A percentile compares a stretch with the other conserved stretches of the same genome.
phyloP scores from a whole-genome alignment of 805 yeast genomes.

The Hanseniaspora lachancei region DNA sequence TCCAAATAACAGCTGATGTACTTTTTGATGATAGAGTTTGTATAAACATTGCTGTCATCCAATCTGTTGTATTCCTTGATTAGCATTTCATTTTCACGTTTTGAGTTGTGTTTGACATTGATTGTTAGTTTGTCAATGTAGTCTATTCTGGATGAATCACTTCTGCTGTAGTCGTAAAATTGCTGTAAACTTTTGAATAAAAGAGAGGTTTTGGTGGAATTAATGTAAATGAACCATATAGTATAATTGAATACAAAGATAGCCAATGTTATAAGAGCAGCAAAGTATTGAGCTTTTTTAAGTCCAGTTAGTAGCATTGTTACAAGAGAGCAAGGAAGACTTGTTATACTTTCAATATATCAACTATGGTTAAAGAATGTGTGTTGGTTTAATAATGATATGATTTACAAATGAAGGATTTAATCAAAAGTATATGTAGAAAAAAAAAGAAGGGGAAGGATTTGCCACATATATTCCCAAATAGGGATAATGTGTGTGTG shows the following conservation, averaged over 20 bases:
- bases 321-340: no score
- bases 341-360: no score
- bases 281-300: neutral
- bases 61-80: constrained; percentile 9
- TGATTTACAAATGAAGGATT: no score
- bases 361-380: no score
- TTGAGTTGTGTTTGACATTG: neutral
- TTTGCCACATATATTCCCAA: no score
- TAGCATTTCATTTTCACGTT: neutral
- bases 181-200: neutral
- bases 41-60: constrained; percentile 8
- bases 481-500: no score
- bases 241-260: neutral
- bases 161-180: constrained; percentile 7
- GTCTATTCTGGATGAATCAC: neutral
- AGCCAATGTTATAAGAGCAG: neutral
- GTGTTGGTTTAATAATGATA: no score
- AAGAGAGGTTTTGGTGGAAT: neutral
- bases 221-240: neutral
- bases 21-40: constrained; percentile 6
- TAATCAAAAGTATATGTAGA: no score
- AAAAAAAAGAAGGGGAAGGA: no score
- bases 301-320: neutral
- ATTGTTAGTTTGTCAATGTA: neutral
- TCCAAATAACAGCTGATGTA: constrained; percentile 7